Evolutionary conservation across 78 protist species (phyloP).

Genomic region (Creolimax fragrantissima): DNA sequence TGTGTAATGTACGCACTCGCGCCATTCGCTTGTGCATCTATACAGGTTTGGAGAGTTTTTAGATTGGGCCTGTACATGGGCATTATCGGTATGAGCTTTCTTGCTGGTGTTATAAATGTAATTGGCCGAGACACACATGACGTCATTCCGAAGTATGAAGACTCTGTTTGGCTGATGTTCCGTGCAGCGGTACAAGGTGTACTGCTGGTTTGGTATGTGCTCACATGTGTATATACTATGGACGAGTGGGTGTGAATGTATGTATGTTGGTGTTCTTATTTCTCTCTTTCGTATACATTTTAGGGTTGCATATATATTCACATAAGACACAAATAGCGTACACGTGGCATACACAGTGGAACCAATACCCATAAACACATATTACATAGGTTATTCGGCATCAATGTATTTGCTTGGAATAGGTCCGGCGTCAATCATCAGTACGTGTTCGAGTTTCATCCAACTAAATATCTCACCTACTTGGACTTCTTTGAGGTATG

Average conservation of each 20-base stretch:
- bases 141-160: not conserved
- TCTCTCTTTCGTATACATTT: no score
- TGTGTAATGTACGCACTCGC: no score
- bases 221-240: no score
- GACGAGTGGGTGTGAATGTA: no score
- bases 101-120: not conserved
- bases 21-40: no score
- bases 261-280: no score
- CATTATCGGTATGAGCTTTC: not conserved
- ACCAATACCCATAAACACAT: no score
- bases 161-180: not conserved
- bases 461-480: not conserved
- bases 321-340: no score
- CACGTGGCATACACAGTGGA: no score
- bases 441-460: slow-evolving; percentile 11
- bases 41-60: not conserved
- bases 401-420: not conserved
- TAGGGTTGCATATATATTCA: no score
- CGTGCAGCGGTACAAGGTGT: not conserved
- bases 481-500: not conserved
- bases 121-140: not conserved
- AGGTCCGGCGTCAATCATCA: not conserved
- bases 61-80: not conserved
- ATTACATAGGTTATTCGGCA: not conserved
- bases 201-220: not conserved